Base-by-base conservation (phyloP, 306 rosid genomes). In the Cucumis melo region DNA sequence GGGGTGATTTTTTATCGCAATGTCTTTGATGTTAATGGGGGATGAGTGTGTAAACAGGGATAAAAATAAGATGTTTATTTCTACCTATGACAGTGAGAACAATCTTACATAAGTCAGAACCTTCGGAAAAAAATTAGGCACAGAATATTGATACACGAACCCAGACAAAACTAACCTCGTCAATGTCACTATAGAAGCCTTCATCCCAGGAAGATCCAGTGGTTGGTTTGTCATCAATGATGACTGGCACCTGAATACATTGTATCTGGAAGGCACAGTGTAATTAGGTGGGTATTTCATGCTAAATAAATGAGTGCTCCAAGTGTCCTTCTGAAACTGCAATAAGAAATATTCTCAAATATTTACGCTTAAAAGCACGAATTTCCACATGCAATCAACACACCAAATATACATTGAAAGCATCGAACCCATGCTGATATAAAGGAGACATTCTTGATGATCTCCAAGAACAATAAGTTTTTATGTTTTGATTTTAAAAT, bases 181-280 rank as follows among this genome's bases (percentile, higher is more conserved):
- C 84, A 91, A 60, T 29, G 86, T 87, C 53, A 78, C 76, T 21
- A 86, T 75, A 78, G 84, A 92, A 74, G 82, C 81, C 85, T 89
- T 87, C 56, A 83, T 61, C 60, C 78, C 59, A 56, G 89, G 80
- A 16, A 89, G 84, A 58, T 76, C 81, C 82, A 82, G 77, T 34
- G 82, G 83, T 80, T 68, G 85, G 75, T 88, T 77, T 17, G 95
- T 74, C 59, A 80, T 77, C 58, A 83, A 65, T 81, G 80, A 84
- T 75, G 92, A 91, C 78, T 81, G 88, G 75, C 97, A 91, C 83
- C 86, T 88, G 77, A 91, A 85, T 73, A 83, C 79, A 76, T 81
- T 77, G 78, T 78, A 77, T 84, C 86, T 89, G 83, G 73, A 76
- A 73, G 93, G 83, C 56, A 87, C 67, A 61, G 77, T 79, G 78